Base-by-base conservation (phyloP, 75 land plant genomes). In the Pseudotsuga menziesii region DNA sequence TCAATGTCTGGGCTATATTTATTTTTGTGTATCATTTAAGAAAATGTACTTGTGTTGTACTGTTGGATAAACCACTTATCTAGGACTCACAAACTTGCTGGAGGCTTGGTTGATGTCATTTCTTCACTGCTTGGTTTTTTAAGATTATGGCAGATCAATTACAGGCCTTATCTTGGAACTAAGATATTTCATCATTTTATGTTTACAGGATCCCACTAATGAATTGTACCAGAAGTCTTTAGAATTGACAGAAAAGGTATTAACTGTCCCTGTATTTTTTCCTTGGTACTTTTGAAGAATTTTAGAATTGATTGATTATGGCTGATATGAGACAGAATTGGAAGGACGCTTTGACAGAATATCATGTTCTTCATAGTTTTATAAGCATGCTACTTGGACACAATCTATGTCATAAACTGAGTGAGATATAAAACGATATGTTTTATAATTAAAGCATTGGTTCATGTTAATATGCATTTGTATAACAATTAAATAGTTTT, bases 201-300 rank as follows among this genome's bases (percentile, higher is more conserved):
- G 6, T 66, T 35, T 66, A 39, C 70, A 66, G 70, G 70, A 66
- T 16, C 70, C 70, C n/a, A 35, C 44, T 14, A 66, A 66, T 35
- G 70, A 66, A 66, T 39, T 66, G 70, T 66, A 66, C 35, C 41
- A 39, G 70, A 66, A 66, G 39, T 66, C 70, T 15, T 32, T 66
- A 39, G 70, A 66, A 35, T 66, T 66, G 70, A 66, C 70, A 35
- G 70, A 66, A 66, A 66, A 66, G 70, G 70, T 66, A 66, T 35
- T 66, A 35, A 29, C 26, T 4, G 20, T 66, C 26, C 44, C 44
- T 35, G 20, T 0, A 27, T 17, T 19, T 36, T 35, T 35, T 4
- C 70, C 13, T 6, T 66, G 70, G 70, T 29, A 26, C 16, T 9
- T 61, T 23, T 14, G 27, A 27, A 25, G 61, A 61, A 2, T 61